Conservation (phyloP, 495 filamentous ascomycete species). For the Trichoderma virens region DNA sequence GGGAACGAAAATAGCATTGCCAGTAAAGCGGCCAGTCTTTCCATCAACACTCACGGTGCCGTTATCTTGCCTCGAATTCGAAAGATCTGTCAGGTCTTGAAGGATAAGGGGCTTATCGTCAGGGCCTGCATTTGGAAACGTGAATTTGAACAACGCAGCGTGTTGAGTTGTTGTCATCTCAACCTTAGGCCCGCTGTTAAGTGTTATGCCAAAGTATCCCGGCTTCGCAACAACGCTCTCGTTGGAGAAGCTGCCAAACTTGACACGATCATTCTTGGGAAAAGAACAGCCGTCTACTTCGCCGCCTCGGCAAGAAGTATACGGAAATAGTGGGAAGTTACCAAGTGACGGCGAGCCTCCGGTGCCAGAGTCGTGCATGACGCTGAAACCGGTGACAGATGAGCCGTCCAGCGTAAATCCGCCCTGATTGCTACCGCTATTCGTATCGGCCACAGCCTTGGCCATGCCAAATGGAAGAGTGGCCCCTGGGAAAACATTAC, state of each 20-base stretch:
- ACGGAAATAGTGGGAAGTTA: conserved; percentile 68
- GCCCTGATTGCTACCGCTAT: conserved; percentile 56
- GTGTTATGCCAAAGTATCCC: conserved; percentile 57
- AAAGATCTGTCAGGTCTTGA: conserved; percentile 60
- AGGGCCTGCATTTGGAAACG: conserved; percentile 41
- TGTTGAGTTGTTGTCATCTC: conserved; percentile 65
- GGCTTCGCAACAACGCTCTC: conserved; percentile 51
- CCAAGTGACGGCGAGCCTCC: conserved; percentile 62
- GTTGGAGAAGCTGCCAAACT: conserved; percentile 34
- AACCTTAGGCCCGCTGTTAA: conserved; percentile 50
- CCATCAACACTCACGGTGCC: conserved; percentile 48
- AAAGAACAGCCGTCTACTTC: conserved; percentile 58
- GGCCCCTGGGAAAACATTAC: conserved; percentile 71
- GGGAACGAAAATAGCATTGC: conserved; percentile 56
- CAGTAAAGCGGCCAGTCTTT: conserved; percentile 53
- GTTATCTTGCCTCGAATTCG: conserved; percentile 53
- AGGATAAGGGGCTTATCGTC: conserved; percentile 50
- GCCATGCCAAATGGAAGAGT: conserved; percentile 70
- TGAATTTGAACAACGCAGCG: conserved; percentile 62
- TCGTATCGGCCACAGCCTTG: conserved; percentile 68
- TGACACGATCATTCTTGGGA: conserved; percentile 37
- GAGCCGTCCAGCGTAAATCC: conserved; percentile 62
- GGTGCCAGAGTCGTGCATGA: conserved; percentile 65
- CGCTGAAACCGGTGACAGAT: conserved; percentile 57
- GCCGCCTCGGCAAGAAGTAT: conserved; percentile 55